Percentiles rank a stretch among this genome's conserved stretches.
Evolutionary conservation across 805 yeast genomes (phyloP).

Genomic region (Teunomyces atbi): DNA sequence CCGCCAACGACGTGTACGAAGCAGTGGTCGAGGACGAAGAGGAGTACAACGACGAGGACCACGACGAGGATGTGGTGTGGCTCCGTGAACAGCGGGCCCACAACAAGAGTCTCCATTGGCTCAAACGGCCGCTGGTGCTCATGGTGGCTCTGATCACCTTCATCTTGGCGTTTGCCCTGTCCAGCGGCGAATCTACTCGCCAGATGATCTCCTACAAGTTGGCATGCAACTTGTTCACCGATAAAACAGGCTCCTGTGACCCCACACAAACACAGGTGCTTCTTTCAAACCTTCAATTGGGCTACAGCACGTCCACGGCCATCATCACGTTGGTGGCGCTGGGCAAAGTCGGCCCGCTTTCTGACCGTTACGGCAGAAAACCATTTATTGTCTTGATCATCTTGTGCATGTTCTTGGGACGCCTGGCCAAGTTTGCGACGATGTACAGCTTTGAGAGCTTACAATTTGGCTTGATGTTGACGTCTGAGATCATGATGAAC

Average conservation of each 20-base stretch:
- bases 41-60: slow-evolving; percentile 28
- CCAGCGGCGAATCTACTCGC: slow-evolving; percentile 41
- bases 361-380: slow-evolving; percentile 40
- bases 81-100: slow-evolving; percentile 46
- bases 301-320: slow-evolving; percentile 40
- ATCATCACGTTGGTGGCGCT: slow-evolving; percentile 49
- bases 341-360: slow-evolving; percentile 46
- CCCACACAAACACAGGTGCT: slow-evolving; percentile 34
- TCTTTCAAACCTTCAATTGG: slow-evolving; percentile 51
- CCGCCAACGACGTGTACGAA: slow-evolving; percentile 38
- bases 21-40: slow-evolving; percentile 39
- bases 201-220: slow-evolving; percentile 31
- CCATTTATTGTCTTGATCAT: slow-evolving; percentile 21
- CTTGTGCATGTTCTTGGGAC: slow-evolving; percentile 19
- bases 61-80: slow-evolving; percentile 47
- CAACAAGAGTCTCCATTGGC: slow-evolving; percentile 50
- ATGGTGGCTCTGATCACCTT: slow-evolving; percentile 46
- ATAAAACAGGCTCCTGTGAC: slow-evolving; percentile 21
- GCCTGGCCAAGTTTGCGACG: slow-evolving; percentile 19
- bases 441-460: slow-evolving; percentile 28
- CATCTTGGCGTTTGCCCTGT: slow-evolving; percentile 40
- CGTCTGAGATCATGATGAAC: slow-evolving; percentile 45
- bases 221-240: slow-evolving; percentile 17
- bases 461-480: slow-evolving; percentile 36
- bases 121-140: slow-evolving; percentile 54